phyloP scores from a whole-genome alignment of 352 stramenopile genomes.

The Pythium phragmiticola region DNA sequence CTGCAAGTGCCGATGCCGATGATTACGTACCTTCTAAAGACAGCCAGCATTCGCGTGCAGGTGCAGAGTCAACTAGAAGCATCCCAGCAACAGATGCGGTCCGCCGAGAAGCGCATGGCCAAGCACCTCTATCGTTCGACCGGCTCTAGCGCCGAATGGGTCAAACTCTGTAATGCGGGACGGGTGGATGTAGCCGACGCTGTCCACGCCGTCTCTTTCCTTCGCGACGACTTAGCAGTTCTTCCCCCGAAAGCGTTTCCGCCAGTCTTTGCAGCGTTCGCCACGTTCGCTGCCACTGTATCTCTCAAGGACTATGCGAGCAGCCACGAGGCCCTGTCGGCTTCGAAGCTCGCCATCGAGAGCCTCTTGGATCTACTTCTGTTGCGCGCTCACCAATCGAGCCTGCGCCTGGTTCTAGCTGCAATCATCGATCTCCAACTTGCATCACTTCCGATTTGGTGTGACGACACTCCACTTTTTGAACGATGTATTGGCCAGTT shows the following conservation, averaged over 20 bases:
- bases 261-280: conserved; percentile 1
- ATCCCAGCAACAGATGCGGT: conserved; percentile 3
- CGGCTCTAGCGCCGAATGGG: background rate
- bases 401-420: conserved; percentile 29
- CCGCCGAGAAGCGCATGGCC: background rate
- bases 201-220: background rate
- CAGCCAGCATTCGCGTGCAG: background rate
- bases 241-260: conserved; percentile 8
- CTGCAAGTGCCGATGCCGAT: conserved; percentile 11
- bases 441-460: conserved; percentile 23
- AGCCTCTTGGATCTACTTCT: conserved; percentile 32
- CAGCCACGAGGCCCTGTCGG: background rate
- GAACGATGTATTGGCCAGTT: conserved; percentile 27
- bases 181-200: background rate
- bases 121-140: background rate
- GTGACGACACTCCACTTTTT: conserved; percentile 22
- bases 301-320: background rate
- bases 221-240: conserved; percentile 1
- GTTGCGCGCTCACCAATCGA: conserved; percentile 28
- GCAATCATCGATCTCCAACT: conserved; percentile 27
- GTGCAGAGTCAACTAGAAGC: background rate
- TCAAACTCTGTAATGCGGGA: background rate
- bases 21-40: background rate
- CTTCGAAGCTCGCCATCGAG: background rate
- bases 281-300: background rate